These are phyloP conservation scores for Syncephalastrum sp. DNA, from an alignment of 371 early-diverging fungal species.

Conservation along the genomic window DNA sequence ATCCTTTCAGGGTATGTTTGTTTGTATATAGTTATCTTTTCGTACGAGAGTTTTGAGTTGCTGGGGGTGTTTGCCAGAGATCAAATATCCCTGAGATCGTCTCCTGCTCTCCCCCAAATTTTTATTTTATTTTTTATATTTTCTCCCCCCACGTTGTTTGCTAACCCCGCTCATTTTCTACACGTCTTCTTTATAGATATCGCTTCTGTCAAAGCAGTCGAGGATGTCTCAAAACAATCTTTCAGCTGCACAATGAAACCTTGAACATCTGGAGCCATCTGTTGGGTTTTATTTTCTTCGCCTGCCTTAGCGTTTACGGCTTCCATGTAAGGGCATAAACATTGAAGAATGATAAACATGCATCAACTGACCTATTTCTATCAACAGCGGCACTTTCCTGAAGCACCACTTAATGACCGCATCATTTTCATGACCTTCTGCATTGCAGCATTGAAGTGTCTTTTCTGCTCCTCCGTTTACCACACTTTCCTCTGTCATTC, in stretches of 20 bases:
- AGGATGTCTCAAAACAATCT: conserved; percentile 59
- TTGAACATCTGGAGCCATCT: conserved; percentile 74
- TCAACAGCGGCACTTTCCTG: conserved; percentile 46
- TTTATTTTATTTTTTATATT: conserved; percentile 3
- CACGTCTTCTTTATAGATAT: conserved; percentile 28
- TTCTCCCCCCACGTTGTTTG: conserved; percentile 10
- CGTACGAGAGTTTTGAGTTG: no score
- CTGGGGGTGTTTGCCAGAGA: no score
- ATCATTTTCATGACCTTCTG: conserved; percentile 59
- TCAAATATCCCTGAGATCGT: conserved; percentile 2
- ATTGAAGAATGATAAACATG: background rate
- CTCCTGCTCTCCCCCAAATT: background rate
- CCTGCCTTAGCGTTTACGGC: conserved; percentile 52
- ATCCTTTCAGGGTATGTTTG: conserved; percentile 51
- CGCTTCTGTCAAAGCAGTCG: conserved; percentile 56
- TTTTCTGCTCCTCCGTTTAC: conserved; percentile 68
- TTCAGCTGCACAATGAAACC: conserved; percentile 71
- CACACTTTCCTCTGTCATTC: conserved; percentile 71
- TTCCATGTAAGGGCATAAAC: conserved; percentile 37
- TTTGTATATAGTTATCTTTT: conserved; percentile 5
- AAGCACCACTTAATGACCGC: conserved; percentile 52
- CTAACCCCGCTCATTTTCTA: conserved; percentile 1
- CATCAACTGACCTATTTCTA: background rate
- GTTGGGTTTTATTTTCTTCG: conserved; percentile 59
- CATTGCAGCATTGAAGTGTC: conserved; percentile 61